Conservation (phyloP, 495 filamentous ascomycete genomes). For the Aspergillus heteromorphus region DNA sequence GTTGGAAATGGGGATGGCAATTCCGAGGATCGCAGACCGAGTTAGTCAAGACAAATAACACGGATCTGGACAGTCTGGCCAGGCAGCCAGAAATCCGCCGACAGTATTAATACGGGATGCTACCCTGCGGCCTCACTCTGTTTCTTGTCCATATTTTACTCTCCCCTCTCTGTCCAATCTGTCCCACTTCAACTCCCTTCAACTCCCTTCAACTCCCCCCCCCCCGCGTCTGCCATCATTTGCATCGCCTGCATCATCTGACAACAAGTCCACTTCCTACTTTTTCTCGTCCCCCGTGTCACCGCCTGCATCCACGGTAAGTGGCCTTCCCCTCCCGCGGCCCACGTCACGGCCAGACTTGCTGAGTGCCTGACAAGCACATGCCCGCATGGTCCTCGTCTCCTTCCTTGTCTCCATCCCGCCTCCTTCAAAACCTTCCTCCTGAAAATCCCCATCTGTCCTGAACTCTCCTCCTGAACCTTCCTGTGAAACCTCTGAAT, state of each 20-base stretch:
- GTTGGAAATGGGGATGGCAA: neutral
- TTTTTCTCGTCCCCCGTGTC: constrained; percentile 1
- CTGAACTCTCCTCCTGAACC: neutral
- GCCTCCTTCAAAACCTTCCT: neutral
- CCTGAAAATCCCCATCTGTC: neutral
- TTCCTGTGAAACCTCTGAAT: no score
- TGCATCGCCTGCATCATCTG: constrained; percentile 16
- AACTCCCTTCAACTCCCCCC: neutral
- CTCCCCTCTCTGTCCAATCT: no score
- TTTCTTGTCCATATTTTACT: neutral
- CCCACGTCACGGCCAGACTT: neutral
- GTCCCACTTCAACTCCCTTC: no score
- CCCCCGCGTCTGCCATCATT: constrained; percentile 8
- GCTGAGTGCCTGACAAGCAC: neutral
- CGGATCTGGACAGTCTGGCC: neutral
- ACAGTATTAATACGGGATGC: neutral
- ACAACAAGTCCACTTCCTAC: constrained; percentile 3
- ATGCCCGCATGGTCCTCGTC: constrained; percentile 10
- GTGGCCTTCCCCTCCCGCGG: neutral
- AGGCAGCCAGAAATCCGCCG: constrained; percentile 1
- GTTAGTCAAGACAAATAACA: no score
- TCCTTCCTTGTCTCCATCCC: constrained; percentile 1
- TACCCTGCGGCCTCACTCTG: neutral
- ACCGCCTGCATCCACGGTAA: constrained; percentile 1
- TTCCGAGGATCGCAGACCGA: neutral